Percentiles rank a stretch among this genome's conserved stretches.
phyloP scores from a whole-genome alignment of 805 yeast genomes.

The Jamesozyma piceae region DNA sequence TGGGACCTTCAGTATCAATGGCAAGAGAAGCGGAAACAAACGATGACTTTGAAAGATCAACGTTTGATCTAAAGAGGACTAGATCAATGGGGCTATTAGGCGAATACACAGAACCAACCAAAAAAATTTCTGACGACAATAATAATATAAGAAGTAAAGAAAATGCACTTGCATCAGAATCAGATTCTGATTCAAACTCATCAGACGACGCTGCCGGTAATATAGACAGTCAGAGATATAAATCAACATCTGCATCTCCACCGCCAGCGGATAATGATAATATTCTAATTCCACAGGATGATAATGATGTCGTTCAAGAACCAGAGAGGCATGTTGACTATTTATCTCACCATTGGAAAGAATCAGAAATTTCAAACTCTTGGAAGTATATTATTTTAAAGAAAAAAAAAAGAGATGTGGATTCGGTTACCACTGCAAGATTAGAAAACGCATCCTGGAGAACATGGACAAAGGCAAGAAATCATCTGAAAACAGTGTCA shows the following conservation, averaged over 20 bases:
- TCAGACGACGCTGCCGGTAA: conserved; percentile 5
- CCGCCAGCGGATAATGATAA: conserved; percentile 27
- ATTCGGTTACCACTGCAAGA: conserved; percentile 73
- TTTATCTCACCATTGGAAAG: conserved; percentile 93
- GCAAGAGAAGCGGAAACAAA: conserved; percentile 64
- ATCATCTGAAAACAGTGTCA: conserved; percentile 66
- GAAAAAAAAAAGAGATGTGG: conserved; percentile 44
- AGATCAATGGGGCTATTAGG: conserved; percentile 75
- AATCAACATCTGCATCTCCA: conserved; percentile 30
- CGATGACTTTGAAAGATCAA: conserved; percentile 56
- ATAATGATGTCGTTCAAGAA: conserved; percentile 65
- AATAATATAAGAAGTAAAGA: neutral
- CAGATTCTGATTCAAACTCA: conserved; percentile 9
- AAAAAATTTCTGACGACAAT: conserved; percentile 27
- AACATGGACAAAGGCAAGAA: conserved; percentile 92
- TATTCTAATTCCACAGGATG: conserved; percentile 59
- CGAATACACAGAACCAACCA: conserved; percentile 48
- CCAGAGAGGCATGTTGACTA: conserved; percentile 92
- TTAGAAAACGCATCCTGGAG: conserved; percentile 93
- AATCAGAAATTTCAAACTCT: conserved; percentile 81
- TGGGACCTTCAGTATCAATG: conserved; percentile 36
- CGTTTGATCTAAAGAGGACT: conserved; percentile 71
- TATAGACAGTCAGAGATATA: neutral
- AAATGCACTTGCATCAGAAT: neutral
- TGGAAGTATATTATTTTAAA: conserved; percentile 88